phyloP scores from a whole-genome alignment of 139 green algal species.

The Monoraphidium neglectum region DNA sequence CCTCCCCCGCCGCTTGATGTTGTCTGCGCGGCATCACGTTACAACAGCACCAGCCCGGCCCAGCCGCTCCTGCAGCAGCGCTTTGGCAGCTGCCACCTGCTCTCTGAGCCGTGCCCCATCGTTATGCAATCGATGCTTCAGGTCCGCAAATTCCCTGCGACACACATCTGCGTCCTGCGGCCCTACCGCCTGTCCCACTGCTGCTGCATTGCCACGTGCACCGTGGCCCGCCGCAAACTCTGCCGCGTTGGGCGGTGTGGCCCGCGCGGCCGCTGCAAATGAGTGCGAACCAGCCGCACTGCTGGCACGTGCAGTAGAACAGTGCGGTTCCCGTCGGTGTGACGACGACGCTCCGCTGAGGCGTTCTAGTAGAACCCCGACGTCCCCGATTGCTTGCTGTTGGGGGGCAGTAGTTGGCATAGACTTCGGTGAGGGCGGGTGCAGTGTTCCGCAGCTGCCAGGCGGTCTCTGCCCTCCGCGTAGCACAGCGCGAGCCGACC shows the following conservation, averaged over 20 bases:
- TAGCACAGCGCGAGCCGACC: neutral
- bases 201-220: too few relatives aligned
- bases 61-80: slow-evolving; percentile 3
- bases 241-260: neutral
- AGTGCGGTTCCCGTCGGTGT: too few relatives aligned
- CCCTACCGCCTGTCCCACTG: neutral
- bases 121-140: slow-evolving; percentile 14
- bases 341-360: too few relatives aligned
- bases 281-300: neutral
- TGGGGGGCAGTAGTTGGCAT: too few relatives aligned
- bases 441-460: neutral
- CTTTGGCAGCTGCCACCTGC: slow-evolving; percentile 17
- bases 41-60: too few relatives aligned
- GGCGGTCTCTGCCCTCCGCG: neutral
- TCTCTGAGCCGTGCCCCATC: slow-evolving; percentile 11
- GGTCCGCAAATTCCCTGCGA: neutral
- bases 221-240: neutral
- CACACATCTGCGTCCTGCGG: neutral
- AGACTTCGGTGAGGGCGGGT: neutral
- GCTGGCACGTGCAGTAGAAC: too few relatives aligned
- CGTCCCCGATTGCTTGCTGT: too few relatives aligned
- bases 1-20: too few relatives aligned
- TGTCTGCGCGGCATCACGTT: too few relatives aligned
- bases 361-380: too few relatives aligned
- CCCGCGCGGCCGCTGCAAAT: neutral